Percentiles rank a stretch among this genome's conserved stretches.
These are phyloP conservation scores for Emergomyces africanus DNA, from an alignment of 2,329 filamentous ascomycete genomes.

Conservation along the genomic window DNA sequence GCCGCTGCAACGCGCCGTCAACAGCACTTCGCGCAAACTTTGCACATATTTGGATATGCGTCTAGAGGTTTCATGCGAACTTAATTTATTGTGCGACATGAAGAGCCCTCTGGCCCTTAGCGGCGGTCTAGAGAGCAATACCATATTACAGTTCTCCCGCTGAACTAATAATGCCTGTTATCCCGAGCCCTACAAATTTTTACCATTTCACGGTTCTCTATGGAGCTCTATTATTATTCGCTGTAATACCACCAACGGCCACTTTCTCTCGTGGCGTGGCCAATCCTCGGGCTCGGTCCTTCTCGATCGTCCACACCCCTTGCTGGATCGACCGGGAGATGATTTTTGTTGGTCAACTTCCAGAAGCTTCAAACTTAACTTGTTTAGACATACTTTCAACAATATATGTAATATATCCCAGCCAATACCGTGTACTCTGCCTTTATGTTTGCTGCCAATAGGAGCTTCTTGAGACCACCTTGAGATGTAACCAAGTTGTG, in stretches of 20 bases:
- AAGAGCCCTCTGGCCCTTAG: not conserved
- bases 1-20: not conserved
- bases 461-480: not conserved
- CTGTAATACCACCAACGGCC: not conserved
- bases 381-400: not conserved
- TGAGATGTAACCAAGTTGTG: not conserved
- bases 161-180: not conserved
- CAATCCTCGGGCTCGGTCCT: not conserved
- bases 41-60: not conserved
- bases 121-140: not conserved
- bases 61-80: not conserved
- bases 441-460: not conserved
- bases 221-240: not conserved
- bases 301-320: constrained; percentile 5
- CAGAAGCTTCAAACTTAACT: not conserved
- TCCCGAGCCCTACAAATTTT: not conserved
- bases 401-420: not conserved
- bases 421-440: not conserved
- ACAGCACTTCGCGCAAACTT: not conserved
- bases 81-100: not conserved
- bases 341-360: not conserved
- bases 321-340: not conserved
- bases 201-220: not conserved
- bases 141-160: not conserved
- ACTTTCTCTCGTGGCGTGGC: not conserved